These are phyloP conservation scores for Boletus vermiculosoides DNA, from an alignment of 768 basidiomycete genomes.

Conservation along the genomic window DNA sequence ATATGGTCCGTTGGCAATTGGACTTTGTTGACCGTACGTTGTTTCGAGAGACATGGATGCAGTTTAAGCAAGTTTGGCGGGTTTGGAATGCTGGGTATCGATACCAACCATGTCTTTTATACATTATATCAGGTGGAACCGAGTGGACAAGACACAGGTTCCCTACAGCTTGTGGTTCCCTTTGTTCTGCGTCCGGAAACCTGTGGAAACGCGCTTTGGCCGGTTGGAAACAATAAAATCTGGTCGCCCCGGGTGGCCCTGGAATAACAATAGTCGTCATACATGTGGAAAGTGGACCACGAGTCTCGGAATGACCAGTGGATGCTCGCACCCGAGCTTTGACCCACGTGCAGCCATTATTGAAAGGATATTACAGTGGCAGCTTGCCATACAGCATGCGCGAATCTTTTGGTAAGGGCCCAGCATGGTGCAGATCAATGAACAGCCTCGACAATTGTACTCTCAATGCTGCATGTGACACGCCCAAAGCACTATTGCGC, in stretches of 20 bases:
- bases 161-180: conserved; percentile 13
- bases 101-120: conserved; percentile 12
- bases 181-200: conserved; percentile 19
- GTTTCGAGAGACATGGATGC: conserved; percentile 9
- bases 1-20: neutral
- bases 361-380: neutral
- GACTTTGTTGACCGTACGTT: neutral
- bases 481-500: neutral
- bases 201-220: conserved; percentile 9
- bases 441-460: neutral
- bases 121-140: conserved; percentile 1
- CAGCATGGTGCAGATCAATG: neutral
- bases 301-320: neutral
- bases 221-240: conserved; percentile 10
- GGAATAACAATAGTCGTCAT: conserved; percentile 7
- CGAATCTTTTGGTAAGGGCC: neutral
- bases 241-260: neutral
- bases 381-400: neutral
- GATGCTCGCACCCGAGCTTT: neutral
- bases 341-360: neutral
- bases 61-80: too few relatives aligned
- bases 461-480: neutral
- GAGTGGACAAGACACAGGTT: conserved; percentile 14
- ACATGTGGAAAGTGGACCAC: neutral
- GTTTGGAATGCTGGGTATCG: neutral